Conservation (phyloP, 495 filamentous ascomycete genomes). For the Antarctomyces pellizariae region DNA sequence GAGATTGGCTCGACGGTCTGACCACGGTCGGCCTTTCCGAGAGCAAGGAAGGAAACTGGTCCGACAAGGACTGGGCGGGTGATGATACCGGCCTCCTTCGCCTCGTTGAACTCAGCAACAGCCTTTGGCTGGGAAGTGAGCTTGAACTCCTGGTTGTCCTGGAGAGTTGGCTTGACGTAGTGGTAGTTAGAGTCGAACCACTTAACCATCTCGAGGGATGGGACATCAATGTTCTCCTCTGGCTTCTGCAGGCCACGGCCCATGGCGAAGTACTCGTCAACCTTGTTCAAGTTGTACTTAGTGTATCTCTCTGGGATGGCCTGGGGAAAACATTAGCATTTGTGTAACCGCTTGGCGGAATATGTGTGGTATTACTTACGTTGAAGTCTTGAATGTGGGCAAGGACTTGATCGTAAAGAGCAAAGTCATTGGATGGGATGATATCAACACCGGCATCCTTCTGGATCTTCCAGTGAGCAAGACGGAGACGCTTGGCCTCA, state of each 20-base stretch:
- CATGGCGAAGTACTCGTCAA: slow-evolving; percentile 99
- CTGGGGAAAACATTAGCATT: slow-evolving; percentile 17
- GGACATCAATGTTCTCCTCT: slow-evolving; percentile 80
- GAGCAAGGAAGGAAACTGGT: slow-evolving; percentile 85
- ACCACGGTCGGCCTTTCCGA: slow-evolving; percentile 91
- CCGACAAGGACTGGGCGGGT: slow-evolving; percentile 90
- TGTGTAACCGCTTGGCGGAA: slow-evolving; percentile 5
- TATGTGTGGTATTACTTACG: slow-evolving; percentile 26
- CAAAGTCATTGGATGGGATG: slow-evolving; percentile 98
- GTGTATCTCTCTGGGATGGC: slow-evolving; percentile 78
- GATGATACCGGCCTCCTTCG: slow-evolving; percentile 79
- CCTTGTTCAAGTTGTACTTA: slow-evolving; percentile 54
- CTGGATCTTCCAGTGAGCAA: slow-evolving; percentile 97
- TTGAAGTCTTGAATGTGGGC: slow-evolving; percentile 98
- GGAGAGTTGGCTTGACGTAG: slow-evolving; percentile 96
- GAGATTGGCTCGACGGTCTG: slow-evolving; percentile 79
- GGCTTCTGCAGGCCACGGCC: slow-evolving; percentile 93
- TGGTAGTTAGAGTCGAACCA: slow-evolving; percentile 99
- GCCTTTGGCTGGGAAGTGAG: slow-evolving; percentile 75
- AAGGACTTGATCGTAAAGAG: slow-evolving; percentile 94
- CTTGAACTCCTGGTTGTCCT: slow-evolving; percentile 88
- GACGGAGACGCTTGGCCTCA: slow-evolving; percentile 89
- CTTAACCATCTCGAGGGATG: slow-evolving; percentile 95
- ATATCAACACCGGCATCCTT: slow-evolving; percentile 89
- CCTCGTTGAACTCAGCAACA: slow-evolving; percentile 80